Percentiles rank a stretch among this genome's conserved stretches.
These are phyloP conservation scores for Sphagnum fallax DNA, from an alignment of 228 moss, liverwort and hornwort species.

Conservation along the genomic window DNA sequence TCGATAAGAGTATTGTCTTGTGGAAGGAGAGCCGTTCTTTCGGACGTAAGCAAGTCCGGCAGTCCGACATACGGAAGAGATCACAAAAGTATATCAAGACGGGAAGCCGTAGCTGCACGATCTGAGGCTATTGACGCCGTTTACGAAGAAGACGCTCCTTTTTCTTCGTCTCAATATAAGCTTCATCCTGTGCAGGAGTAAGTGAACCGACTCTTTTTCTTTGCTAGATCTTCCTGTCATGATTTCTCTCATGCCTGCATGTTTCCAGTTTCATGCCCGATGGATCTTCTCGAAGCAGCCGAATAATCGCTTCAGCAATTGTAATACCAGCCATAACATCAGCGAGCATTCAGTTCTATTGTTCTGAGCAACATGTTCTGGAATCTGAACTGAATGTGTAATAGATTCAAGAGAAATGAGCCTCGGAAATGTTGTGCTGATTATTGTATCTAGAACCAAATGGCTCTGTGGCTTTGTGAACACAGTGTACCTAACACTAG, in stretches of 20 bases:
- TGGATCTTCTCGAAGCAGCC: background rate
- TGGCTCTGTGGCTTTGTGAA: no score
- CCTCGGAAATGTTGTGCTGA: no score
- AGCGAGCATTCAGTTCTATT: no score
- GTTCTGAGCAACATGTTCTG: no score
- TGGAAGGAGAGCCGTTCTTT: constrained; percentile 14
- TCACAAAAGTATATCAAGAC: constrained; percentile 8
- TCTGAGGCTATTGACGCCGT: constrained; percentile 11
- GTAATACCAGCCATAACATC: no score
- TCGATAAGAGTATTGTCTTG: constrained; percentile 8
- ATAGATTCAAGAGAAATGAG: background rate
- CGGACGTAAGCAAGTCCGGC: constrained; percentile 22
- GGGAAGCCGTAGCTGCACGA: constrained; percentile 26
- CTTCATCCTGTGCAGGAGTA: constrained; percentile 41
- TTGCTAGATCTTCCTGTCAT: background rate
- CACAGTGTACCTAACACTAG: no score
- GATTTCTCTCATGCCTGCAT: background rate
- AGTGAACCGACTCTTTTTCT: constrained; percentile 1
- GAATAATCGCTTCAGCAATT: no score
- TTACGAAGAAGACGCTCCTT: constrained; percentile 7
- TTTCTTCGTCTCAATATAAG: constrained; percentile 8
- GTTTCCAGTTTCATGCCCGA: background rate
- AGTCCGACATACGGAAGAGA: constrained; percentile 26
- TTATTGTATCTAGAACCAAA: no score
- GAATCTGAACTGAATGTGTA: background rate